phyloP scores from a whole-genome alignment of 2,329 filamentous ascomycete genomes.

The Scorias spongiosa region DNA sequence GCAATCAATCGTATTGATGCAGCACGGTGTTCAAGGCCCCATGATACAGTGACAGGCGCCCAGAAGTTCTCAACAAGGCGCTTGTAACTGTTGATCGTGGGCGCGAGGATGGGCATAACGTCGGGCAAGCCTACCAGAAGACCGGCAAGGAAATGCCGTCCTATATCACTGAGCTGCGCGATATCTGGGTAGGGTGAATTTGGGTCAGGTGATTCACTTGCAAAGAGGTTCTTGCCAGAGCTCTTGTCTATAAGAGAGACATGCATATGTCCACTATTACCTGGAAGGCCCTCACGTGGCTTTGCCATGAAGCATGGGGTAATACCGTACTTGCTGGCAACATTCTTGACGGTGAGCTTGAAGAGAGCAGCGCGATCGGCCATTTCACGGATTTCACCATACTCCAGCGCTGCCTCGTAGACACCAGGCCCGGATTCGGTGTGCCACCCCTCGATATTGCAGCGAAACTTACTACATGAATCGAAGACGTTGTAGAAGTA shows the following conservation, averaged over 20 bases:
- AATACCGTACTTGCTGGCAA: constrained; percentile 75
- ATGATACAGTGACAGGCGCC: constrained; percentile 94
- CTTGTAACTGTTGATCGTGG: constrained; percentile 96
- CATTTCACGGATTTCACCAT: constrained; percentile 75
- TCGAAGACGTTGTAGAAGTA: constrained; percentile 85
- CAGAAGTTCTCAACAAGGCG: constrained; percentile 97
- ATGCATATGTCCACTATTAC: constrained; percentile 94
- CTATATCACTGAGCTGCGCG: constrained; percentile 67
- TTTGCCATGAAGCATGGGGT: constrained; percentile 99
- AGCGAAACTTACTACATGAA: constrained; percentile 60
- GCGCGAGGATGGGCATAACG: constrained; percentile 88
- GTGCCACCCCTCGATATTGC: constrained; percentile 86
- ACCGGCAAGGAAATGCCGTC: constrained; percentile 84
- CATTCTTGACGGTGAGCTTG: constrained; percentile 87
- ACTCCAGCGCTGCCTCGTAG: constrained; percentile 88
- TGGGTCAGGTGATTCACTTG: constrained; percentile 54
- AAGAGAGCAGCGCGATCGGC: constrained; percentile 84
- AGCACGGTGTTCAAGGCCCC: constrained; percentile 89
- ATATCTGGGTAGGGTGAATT: constrained; percentile 62
- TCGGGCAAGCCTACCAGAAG: constrained; percentile 78
- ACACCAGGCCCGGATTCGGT: constrained; percentile 89
- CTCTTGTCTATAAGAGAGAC: constrained; percentile 64
- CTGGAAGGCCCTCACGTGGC: constrained; percentile 74
- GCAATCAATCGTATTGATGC: constrained; percentile 82
- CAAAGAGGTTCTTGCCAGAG: constrained; percentile 71